phyloP scores from a whole-genome alignment of 495 filamentous ascomycete species.

The Letharia columbiana region DNA sequence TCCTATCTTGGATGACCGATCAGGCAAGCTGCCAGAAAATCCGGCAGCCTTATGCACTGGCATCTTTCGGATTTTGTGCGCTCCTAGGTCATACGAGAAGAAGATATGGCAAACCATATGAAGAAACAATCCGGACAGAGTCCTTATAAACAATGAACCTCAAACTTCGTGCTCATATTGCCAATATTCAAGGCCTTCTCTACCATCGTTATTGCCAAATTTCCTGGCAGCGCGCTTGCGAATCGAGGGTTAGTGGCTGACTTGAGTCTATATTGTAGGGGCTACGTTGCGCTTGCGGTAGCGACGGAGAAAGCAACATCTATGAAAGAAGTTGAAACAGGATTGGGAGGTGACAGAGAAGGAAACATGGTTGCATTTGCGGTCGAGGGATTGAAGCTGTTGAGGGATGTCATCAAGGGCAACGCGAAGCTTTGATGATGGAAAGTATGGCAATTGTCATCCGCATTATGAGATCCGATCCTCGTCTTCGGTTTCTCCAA shows the following conservation, averaged over 20 bases:
- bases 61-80: neutral
- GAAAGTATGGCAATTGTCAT: neutral
- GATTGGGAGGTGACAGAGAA: constrained; percentile 42
- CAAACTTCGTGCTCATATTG: neutral
- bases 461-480: neutral
- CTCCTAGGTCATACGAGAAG: neutral
- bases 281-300: constrained; percentile 53
- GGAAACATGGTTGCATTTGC: constrained; percentile 56
- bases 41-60: neutral
- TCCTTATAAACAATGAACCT: neutral
- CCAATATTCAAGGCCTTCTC: neutral
- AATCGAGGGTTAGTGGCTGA: constrained; percentile 2
- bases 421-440: constrained; percentile 35
- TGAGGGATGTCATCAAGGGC: constrained; percentile 48
- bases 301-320: constrained; percentile 39
- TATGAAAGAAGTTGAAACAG: constrained; percentile 47
- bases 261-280: constrained; percentile 29
- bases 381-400: constrained; percentile 44
- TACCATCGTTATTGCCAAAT: neutral
- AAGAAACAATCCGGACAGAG: neutral
- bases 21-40: neutral
- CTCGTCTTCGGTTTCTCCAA: neutral
- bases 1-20: neutral
- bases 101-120: neutral
- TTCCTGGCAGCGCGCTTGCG: neutral